phyloP scores from a whole-genome alignment of 148 eudicot species.

The Salicornia ramosissima region DNA sequence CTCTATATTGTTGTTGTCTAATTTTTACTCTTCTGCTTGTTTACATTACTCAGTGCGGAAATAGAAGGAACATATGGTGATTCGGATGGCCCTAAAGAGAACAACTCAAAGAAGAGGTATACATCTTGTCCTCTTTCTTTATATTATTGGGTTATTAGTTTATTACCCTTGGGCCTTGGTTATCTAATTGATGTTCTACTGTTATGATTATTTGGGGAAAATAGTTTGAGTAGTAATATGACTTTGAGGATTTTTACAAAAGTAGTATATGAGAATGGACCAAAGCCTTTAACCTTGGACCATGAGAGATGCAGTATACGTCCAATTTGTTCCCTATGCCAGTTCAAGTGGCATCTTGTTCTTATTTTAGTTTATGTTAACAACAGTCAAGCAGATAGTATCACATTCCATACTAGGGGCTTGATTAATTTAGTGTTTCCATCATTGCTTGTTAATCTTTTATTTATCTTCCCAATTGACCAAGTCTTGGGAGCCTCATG shows the following conservation, averaged over 20 bases:
- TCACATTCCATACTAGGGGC: neutral
- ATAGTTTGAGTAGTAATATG: neutral
- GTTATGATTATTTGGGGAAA: neutral
- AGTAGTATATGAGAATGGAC: neutral
- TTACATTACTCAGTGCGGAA: conserved; percentile 42
- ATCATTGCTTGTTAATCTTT: neutral
- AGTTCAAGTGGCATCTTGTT: neutral
- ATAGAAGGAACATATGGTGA: conserved; percentile 60
- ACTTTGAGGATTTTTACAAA: too few relatives aligned
- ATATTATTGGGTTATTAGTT: too few relatives aligned
- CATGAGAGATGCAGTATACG: too few relatives aligned
- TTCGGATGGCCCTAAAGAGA: conserved; percentile 51
- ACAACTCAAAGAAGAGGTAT: conserved; percentile 75
- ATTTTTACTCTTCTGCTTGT: conserved; percentile 11
- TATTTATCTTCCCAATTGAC: neutral
- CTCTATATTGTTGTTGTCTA: neutral
- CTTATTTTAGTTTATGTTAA: neutral
- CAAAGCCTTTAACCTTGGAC: neutral
- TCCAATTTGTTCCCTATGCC: neutral
- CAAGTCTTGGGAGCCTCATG: conserved; percentile 5
- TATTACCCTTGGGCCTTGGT: too few relatives aligned
- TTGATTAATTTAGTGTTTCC: neutral
- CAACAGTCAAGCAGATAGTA: neutral
- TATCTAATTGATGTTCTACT: too few relatives aligned
- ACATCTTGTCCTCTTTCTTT: neutral